Conservation (phyloP, 1,284 basidiomycete genomes). For the Cryptococcus hybrid region DNA sequence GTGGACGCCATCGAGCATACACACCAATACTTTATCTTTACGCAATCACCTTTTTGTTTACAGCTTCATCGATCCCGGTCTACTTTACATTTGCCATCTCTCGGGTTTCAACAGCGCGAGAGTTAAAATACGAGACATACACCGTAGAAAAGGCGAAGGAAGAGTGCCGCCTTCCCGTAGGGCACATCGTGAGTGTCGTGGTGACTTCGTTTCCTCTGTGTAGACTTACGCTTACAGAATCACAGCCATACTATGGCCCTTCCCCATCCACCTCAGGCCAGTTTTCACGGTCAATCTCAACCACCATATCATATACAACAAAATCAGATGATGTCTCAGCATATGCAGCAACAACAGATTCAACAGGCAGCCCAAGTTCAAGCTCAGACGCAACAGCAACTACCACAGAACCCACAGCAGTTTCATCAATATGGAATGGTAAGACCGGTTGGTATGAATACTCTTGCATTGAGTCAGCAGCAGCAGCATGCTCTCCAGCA, state of each 20-base stretch:
- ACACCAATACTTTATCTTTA: no score
- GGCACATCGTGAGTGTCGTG: not conserved
- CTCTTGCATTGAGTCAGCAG: constrained; percentile 12
- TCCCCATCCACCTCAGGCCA: constrained; percentile 38
- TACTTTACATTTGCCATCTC: no score
- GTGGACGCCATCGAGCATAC: no score
- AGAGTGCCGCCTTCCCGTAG: not conserved
- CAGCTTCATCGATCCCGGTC: no score
- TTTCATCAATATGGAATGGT: constrained; percentile 13
- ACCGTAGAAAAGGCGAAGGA: not conserved
- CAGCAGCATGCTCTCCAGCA: constrained; percentile 20
- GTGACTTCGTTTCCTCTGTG: not conserved
- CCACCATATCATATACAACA: constrained; percentile 12
- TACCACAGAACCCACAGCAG: constrained; percentile 8
- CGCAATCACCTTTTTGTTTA: no score
- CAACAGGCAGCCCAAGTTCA: constrained; percentile 13
- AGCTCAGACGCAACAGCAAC: constrained; percentile 13
- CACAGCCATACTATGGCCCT: constrained; percentile 38
- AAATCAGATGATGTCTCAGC: not conserved
- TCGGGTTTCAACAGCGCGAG: no score
- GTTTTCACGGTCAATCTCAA: constrained; percentile 21
- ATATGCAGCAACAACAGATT: not conserved
- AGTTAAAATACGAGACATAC: no score
- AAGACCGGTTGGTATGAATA: constrained; percentile 15
- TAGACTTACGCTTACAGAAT: not conserved